Base-by-base conservation (phyloP, 2,329 filamentous ascomycete species). In the Apiospora koreana region DNA sequence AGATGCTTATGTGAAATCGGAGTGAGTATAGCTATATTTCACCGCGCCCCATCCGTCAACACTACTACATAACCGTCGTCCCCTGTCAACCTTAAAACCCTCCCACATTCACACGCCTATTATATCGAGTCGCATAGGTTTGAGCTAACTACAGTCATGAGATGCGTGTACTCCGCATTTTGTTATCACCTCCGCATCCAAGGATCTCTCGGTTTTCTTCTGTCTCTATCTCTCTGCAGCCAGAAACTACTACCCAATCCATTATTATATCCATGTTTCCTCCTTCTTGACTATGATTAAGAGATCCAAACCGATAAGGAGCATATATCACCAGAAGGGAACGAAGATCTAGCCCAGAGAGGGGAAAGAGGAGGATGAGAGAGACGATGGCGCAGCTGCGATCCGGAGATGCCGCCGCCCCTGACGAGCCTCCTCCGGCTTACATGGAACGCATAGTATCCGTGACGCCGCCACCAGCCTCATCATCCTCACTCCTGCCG, bases 401-500 rank as follows among this genome's bases (percentile, higher is more conserved):
- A 21, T 35, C 50, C 18, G 28, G 25, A 54, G 48, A n/a, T 35
- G 28, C 18, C 12, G 23, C 23, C 48, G 23, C 14, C 23, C 48
- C 48, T 28, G 48, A 28, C 2, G 48, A 28, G 48, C 48, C 48
- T 54, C 48, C 48, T 7, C 48, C 48, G 14, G 48, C 48, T 54
- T 54, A 54, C 23, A 10, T 28, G 5, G 48, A 54, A 23, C n/a
- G 38, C n/a, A 41, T 38, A 38, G 9, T 43, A 16, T 16, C 12
- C 41, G 41, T 43, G 10, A 43, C 41, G 14, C 14, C 41, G 41
- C 23, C 9, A 16, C 4, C 46, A 12, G 10, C 23, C 46, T 87
- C 89, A 73, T 75, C 78, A 41, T 80, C 90, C 45, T 89, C 89
- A n/a, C 75, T 78, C 6, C 25, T 54, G 12, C 48, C 48, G 5